Percentiles rank a stretch among this genome's conserved stretches.
phyloP scores from a whole-genome alignment of 331 rosid species.

The Telfairia occidentalis region DNA sequence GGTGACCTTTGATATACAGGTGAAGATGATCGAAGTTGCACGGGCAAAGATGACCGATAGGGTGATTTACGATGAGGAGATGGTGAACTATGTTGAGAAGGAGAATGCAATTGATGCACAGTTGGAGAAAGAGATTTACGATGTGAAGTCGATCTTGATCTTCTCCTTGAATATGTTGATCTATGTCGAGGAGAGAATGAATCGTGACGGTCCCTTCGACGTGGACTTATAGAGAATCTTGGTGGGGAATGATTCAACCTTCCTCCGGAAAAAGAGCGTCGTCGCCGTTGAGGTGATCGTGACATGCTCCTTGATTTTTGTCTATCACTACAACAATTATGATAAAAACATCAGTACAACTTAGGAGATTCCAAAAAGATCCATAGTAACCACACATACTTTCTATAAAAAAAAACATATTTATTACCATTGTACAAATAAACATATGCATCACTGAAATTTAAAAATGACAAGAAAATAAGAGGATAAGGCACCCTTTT shows the following conservation, averaged over 20 bases:
- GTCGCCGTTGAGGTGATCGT: conserved; percentile 40
- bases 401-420: not conserved
- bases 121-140: conserved; percentile 34
- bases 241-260: conserved; percentile 37
- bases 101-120: conserved; percentile 27
- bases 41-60: conserved; percentile 24
- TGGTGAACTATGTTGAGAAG: conserved; percentile 16
- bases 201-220: conserved; percentile 34
- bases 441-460: not conserved
- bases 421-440: not conserved
- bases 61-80: conserved; percentile 29
- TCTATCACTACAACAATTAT: conserved; percentile 24
- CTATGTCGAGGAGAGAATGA: conserved; percentile 44
- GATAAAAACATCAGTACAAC: not conserved
- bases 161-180: conserved; percentile 37
- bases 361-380: not conserved
- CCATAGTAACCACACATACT: not conserved
- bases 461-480: not conserved
- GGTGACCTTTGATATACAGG: conserved; percentile 18
- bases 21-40: conserved; percentile 20
- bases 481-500: not conserved
- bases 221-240: conserved; percentile 41
- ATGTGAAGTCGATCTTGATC: conserved; percentile 53
- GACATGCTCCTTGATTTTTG: conserved; percentile 50
- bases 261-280: conserved; percentile 40